Evolutionary conservation across 257 asterid genomes (phyloP).

Genomic region (Solanum lignicaule): DNA sequence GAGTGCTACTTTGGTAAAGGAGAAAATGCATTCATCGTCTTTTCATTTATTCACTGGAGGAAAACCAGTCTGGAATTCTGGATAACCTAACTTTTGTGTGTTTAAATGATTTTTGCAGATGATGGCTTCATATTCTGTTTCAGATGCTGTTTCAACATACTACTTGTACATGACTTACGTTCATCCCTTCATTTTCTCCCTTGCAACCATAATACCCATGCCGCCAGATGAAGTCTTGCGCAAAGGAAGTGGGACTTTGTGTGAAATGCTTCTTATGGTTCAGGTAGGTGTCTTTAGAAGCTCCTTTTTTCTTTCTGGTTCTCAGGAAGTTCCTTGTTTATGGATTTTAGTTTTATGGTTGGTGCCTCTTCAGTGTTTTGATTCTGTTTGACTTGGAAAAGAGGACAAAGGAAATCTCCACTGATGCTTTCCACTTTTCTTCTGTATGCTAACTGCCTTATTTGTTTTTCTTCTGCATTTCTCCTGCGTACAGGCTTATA

Average conservation of each 20-base stretch:
- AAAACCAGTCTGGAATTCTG: background rate
- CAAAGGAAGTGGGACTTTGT: conserved; percentile 97
- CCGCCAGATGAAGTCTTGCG: conserved; percentile 97
- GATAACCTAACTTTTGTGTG: background rate
- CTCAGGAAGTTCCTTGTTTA: background rate
- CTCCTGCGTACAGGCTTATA: conserved; percentile 64
- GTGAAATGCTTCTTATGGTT: conserved; percentile 99
- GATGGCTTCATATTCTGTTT: conserved; percentile 99
- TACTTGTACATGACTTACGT: conserved; percentile 95
- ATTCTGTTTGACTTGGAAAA: background rate
- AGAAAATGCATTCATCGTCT: background rate
- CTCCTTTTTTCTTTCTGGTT: background rate
- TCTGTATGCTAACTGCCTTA: conserved; percentile 6
- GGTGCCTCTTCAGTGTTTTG: background rate
- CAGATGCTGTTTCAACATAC: conserved; percentile 98
- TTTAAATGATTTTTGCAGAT: conserved; percentile 48
- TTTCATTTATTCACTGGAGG: background rate
- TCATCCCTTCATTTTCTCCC: conserved; percentile 97
- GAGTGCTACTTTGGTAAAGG: background rate
- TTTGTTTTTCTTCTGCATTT: conserved; percentile 7
- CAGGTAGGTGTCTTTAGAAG: conserved; percentile 43
- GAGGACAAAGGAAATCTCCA: background rate
- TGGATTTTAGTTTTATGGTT: background rate
- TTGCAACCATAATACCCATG: conserved; percentile 97
- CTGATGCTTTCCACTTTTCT: conserved; percentile 1